Evolutionary conservation across 2,329 filamentous ascomycete species (phyloP), one percentile per base, ranked within the genome.

Genomic region (Fusarium sublunatum): DNA sequence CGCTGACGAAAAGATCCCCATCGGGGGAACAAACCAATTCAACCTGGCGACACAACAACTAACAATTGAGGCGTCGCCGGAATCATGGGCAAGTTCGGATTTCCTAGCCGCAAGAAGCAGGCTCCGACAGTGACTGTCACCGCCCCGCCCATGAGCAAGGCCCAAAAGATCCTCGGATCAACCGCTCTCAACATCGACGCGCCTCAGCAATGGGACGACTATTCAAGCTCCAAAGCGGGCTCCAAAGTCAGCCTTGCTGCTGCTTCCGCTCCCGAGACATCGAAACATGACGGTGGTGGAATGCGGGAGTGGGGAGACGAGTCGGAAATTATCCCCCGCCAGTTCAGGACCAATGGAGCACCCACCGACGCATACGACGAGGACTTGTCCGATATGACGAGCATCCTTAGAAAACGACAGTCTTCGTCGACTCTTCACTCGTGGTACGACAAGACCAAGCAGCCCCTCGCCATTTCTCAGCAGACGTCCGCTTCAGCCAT

Each of bases 401-500:
- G 76, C 52, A 57, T 70, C 13, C 60, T 84, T 32, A 77, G 79
- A 36, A 81, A 83, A 44, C 81, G 79, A 29, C 77, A 79, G 41
- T 87, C 85, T 3, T 81, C 77, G 34, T 85, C 84, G 5, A 86
- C 84, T n/a, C 80, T 86, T 56, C 77, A 77, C 29, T 84, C 83
- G 1, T 84, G 81, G 72, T 87, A 87, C 71, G 84, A 87, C 73
- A 82, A 83, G 68, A 72, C 81, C 6, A 85, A 84, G 66, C 77
- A 83, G 43, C 83, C 84, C 10, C 76, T 86, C 6, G 78, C 82
- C n/a, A 81, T 86, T 58, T 85, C 84, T 1, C 84, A 86, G 66
- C 84, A 87, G 69, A 86, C 85, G 0, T 86, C 84, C 0, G 82
- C 78, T 39, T 85, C 84, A 2, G 82, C 83, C 57, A 86, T 87